Conservation (phyloP, 1,284 basidiomycete species). For the Rhodotorula sp. region DNA sequence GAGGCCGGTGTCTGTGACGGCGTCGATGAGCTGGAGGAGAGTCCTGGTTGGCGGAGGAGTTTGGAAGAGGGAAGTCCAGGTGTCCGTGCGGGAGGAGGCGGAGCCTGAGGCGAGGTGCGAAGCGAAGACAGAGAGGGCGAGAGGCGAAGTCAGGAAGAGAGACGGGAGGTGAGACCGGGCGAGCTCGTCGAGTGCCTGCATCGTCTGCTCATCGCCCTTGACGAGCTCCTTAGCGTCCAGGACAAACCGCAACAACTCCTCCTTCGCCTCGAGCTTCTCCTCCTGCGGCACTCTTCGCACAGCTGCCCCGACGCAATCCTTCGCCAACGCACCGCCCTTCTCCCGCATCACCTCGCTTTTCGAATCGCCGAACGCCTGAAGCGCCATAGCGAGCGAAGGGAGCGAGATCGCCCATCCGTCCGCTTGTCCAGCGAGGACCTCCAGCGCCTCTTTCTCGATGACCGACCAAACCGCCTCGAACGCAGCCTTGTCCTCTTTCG, state of each 20-base stretch:
- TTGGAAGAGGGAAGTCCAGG: slow-evolving; percentile 23
- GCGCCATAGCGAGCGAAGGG: slow-evolving; percentile 13
- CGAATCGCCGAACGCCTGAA: slow-evolving; percentile 8
- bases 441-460: not conserved
- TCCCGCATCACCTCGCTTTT: not conserved
- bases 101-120: slow-evolving; percentile 13
- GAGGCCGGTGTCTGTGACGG: slow-evolving; percentile 8
- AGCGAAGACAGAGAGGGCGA: slow-evolving; percentile 12
- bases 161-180: slow-evolving; percentile 3
- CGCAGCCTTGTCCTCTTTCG: not conserved
- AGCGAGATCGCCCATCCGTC: slow-evolving; percentile 4
- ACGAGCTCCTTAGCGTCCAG: not conserved
- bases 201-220: not conserved
- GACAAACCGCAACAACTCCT: slow-evolving; percentile 17
- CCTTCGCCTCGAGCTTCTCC: not conserved
- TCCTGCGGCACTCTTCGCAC: slow-evolving; percentile 11
- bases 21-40: slow-evolving; percentile 20
- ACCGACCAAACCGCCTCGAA: slow-evolving; percentile 15
- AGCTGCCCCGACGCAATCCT: not conserved
- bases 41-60: slow-evolving; percentile 10
- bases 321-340: not conserved
- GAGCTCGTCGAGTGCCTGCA: slow-evolving; percentile 22
- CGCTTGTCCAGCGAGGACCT: not conserved
- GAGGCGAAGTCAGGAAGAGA: slow-evolving; percentile 8
- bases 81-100: slow-evolving; percentile 7